These are phyloP conservation scores for Colletotrichum plurivorum DNA, from an alignment of 2,329 filamentous ascomycete genomes.

Conservation along the genomic window DNA sequence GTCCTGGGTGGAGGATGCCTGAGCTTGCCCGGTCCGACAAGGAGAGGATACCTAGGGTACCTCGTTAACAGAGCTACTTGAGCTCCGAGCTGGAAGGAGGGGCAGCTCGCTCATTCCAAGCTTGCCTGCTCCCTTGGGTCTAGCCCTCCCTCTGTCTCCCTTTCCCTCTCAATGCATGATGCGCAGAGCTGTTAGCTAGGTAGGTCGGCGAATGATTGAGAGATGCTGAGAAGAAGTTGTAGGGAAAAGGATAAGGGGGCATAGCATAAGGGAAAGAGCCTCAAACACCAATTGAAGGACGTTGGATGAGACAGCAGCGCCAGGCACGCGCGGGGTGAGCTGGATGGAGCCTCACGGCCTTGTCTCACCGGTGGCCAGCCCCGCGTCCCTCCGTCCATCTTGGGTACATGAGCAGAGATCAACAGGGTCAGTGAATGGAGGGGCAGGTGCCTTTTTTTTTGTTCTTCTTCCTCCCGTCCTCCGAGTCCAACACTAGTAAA, in stretches of 20 bases:
- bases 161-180: not conserved
- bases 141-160: conserved; percentile 18
- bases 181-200: no score
- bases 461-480: no score
- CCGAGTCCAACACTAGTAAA: no score
- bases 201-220: no score
- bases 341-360: conserved; percentile 9
- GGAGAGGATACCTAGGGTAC: no score
- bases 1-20: conserved; percentile 1
- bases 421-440: no score
- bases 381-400: not conserved
- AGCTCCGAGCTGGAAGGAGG: not conserved
- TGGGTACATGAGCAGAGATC: no score
- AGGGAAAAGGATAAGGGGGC: not conserved
- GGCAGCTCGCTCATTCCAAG: conserved; percentile 20
- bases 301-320: conserved; percentile 30
- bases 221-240: no score
- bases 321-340: conserved; percentile 14
- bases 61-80: conserved; percentile 6
- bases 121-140: conserved; percentile 33
- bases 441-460: no score
- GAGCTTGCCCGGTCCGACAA: no score
- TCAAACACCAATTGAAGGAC: conserved; percentile 27
- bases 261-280: not conserved
- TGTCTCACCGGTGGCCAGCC: not conserved